Conservation (phyloP, 345 rosid species). For the Citrus unshiu region DNA sequence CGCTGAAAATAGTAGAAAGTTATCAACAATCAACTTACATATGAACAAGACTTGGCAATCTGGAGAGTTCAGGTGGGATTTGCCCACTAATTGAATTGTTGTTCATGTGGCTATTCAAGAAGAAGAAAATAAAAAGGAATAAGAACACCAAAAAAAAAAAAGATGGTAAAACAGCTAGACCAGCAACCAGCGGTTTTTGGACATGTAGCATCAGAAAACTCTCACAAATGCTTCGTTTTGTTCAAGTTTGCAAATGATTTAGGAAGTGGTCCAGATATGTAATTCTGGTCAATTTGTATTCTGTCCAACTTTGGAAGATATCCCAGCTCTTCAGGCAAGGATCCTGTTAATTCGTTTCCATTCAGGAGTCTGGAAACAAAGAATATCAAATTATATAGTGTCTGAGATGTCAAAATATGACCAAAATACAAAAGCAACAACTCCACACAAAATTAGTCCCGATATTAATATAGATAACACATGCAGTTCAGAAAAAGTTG, state of each 20-base stretch:
- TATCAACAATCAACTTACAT: constrained; percentile 56
- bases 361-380: constrained; percentile 69
- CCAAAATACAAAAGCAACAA: not conserved
- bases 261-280: constrained; percentile 80
- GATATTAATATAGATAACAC: not conserved
- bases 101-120: constrained; percentile 86
- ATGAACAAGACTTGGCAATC: constrained; percentile 79
- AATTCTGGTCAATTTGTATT: constrained; percentile 91
- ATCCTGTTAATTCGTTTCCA: constrained; percentile 80
- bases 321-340: constrained; percentile 88
- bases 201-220: constrained; percentile 15
- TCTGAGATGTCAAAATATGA: not conserved
- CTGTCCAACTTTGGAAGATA: constrained; percentile 80
- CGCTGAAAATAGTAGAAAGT: constrained; percentile 1
- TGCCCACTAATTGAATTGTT: constrained; percentile 94
- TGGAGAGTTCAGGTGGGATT: constrained; percentile 82
- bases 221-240: constrained; percentile 94
- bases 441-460: not conserved
- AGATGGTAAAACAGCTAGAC: not conserved
- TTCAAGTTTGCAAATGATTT: constrained; percentile 74
- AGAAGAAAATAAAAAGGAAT: constrained; percentile 21
- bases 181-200: not conserved
- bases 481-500: not conserved
- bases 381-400: constrained; percentile 15
- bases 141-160: not conserved